Evolutionary conservation across 768 basidiomycete species (phyloP).

Genomic region (Boletus pseudopeckii): DNA sequence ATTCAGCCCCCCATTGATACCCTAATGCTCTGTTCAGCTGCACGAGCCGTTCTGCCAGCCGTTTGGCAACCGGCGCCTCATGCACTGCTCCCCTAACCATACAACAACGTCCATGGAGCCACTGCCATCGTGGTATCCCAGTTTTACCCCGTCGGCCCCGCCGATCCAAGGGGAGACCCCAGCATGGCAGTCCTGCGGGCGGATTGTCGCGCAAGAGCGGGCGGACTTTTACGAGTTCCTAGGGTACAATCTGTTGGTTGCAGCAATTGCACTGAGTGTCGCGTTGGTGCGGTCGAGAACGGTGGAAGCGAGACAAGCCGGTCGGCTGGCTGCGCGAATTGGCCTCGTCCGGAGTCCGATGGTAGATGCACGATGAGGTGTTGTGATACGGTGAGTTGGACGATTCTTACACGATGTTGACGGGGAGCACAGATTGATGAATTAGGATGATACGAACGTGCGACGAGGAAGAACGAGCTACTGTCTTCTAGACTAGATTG

Average conservation of each 20-base stretch:
- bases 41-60: constrained; percentile 90
- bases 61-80: constrained; percentile 88
- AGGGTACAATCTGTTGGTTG: constrained; percentile 76
- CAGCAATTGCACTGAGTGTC: constrained; percentile 58
- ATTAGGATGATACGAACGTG: not conserved
- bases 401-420: not conserved
- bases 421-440: not conserved
- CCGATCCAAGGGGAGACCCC: constrained; percentile 52
- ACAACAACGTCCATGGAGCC: constrained; percentile 22
- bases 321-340: constrained; percentile 83
- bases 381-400: constrained; percentile 3
- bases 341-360: constrained; percentile 51
- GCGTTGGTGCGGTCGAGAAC: constrained; percentile 67
- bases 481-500: not conserved
- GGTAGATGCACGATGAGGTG: constrained; percentile 7
- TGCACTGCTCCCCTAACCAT: constrained; percentile 64
- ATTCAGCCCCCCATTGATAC: constrained; percentile 1
- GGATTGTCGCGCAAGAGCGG: constrained; percentile 73
- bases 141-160: constrained; percentile 9
- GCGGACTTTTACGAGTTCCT: constrained; percentile 91
- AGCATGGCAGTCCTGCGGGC: constrained; percentile 93
- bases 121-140: constrained; percentile 15
- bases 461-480: not conserved
- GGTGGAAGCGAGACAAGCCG: constrained; percentile 69
- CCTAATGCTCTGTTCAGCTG: constrained; percentile 44